Evolutionary conservation across 2,329 filamentous ascomycete species (phyloP), one percentile per base, ranked within the genome.

Genomic region (Fusarium subtropicale): DNA sequence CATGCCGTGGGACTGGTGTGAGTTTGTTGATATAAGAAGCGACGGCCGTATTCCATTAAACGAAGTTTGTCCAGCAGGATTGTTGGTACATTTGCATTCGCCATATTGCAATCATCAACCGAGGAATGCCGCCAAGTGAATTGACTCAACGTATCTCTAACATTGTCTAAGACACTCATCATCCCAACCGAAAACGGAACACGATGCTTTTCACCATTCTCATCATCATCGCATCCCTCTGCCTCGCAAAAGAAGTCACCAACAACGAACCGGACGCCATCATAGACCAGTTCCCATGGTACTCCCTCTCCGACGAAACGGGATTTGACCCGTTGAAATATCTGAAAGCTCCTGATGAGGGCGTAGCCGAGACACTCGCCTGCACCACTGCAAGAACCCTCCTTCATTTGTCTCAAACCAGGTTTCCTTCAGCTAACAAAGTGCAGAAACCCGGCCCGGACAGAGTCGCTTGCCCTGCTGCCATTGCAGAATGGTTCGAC

Each of bases 401-500:
- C 5, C 6, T 12, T 3, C 16, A 15, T 44, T 11, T 44, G 41
- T 12, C 12, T 24, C 28, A 7, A 36, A 22, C 18, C 16, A 48
- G 1, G 10, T 11, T 30, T 13, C 15, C 18, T 18, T 28, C 4
- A 2, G 16, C 53, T 65, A 42, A 65, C 26, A 6, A 11, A 2
- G 0, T 18, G 0, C 11, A 74, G 72, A 44, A 61, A 10, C 57
- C 64, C 0, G 72, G 72, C 2, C 72, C 72, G 1, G 52, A 69
- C 9, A 57, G 64, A 48, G 51, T 69, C 16, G 59, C 61, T 20
- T 74, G 72, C 11, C 60, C 72, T n/a, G 50, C 24, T 4, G 69
- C 67, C 1, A 71, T 74, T 33, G 50, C 69, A 3, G 57, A 41
- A 3, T 74, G 72, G 72, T 41, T 36, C 1, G 41, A 45, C 8